Evolutionary conservation across 2,329 filamentous ascomycete genomes (phyloP).

Genomic region (Fusarium equiseti): DNA sequence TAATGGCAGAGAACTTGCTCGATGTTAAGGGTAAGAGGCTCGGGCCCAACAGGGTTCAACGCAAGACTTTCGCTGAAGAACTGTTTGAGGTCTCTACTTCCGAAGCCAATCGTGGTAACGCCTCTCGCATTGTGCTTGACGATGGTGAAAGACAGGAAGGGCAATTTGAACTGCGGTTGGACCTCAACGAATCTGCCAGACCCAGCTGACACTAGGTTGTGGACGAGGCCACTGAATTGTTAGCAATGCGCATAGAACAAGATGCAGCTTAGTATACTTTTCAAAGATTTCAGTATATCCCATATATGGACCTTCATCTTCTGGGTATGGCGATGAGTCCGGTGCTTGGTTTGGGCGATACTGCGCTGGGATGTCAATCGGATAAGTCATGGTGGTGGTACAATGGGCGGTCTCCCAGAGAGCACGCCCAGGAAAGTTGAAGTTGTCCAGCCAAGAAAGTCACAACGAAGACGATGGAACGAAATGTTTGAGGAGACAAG

Average conservation of each 20-base stretch:
- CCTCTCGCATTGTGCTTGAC: conserved; percentile 44
- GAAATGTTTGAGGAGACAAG: background rate
- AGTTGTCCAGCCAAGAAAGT: background rate
- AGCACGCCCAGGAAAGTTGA: background rate
- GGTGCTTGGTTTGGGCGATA: conserved; percentile 10
- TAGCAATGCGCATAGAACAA: background rate
- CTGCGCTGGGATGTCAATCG: conserved; percentile 44
- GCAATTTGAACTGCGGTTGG: conserved; percentile 29
- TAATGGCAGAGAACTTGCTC: conserved; percentile 44
- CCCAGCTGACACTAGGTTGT: conserved; percentile 46
- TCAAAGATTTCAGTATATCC: conserved; percentile 44
- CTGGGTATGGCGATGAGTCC: conserved; percentile 30
- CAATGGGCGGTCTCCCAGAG: background rate
- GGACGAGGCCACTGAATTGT: conserved; percentile 43
- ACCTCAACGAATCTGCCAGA: conserved; percentile 46
- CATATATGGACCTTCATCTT: conserved; percentile 43
- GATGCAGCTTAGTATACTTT: conserved; percentile 36
- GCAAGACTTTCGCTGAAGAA: conserved; percentile 55
- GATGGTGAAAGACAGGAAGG: conserved; percentile 45
- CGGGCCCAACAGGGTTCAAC: conserved; percentile 2
- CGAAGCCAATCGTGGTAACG: conserved; percentile 42
- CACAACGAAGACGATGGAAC: background rate
- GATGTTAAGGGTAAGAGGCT: conserved; percentile 38
- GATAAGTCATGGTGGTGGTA: conserved; percentile 35
- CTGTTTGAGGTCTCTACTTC: conserved; percentile 55